These are phyloP conservation scores for Neofusicoccum ribis DNA, from an alignment of 2,329 filamentous ascomycete species.

Conservation along the genomic window DNA sequence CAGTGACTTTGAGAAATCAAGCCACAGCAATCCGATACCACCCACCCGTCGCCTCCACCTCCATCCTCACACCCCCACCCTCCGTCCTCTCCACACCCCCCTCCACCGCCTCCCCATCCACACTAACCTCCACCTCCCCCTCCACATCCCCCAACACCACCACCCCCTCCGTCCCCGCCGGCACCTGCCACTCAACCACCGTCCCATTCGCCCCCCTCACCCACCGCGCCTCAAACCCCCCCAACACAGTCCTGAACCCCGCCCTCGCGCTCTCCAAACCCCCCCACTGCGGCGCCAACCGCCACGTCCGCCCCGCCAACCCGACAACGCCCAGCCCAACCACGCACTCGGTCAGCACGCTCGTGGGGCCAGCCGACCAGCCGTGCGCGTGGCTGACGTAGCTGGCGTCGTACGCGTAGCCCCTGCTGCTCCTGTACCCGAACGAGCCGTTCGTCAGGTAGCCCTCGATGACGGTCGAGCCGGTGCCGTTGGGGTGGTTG, in stretches of 20 bases:
- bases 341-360: conserved; percentile 41
- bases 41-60: neutral
- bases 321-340: conserved; percentile 46
- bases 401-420: conserved; percentile 52
- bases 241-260: conserved; percentile 49
- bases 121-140: neutral
- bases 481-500: conserved; percentile 57
- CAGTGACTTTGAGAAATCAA: neutral
- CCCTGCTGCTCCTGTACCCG: conserved; percentile 55
- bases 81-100: neutral
- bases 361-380: conserved; percentile 40
- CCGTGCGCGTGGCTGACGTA: conserved; percentile 44
- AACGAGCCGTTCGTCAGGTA: conserved; percentile 59
- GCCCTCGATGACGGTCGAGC: conserved; percentile 61
- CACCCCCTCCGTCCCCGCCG: conserved; percentile 16
- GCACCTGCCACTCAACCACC: conserved; percentile 24
- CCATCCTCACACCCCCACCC: neutral
- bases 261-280: conserved; percentile 45
- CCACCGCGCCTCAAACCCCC: conserved; percentile 43
- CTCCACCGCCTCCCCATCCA: neutral
- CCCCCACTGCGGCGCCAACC: conserved; percentile 46
- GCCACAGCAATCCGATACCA: neutral
- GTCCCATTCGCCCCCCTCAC: conserved; percentile 20
- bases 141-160: neutral
- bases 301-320: conserved; percentile 45